Base-by-base conservation (phyloP, 139 green algal species). In the Tetraselmis striata region DNA sequence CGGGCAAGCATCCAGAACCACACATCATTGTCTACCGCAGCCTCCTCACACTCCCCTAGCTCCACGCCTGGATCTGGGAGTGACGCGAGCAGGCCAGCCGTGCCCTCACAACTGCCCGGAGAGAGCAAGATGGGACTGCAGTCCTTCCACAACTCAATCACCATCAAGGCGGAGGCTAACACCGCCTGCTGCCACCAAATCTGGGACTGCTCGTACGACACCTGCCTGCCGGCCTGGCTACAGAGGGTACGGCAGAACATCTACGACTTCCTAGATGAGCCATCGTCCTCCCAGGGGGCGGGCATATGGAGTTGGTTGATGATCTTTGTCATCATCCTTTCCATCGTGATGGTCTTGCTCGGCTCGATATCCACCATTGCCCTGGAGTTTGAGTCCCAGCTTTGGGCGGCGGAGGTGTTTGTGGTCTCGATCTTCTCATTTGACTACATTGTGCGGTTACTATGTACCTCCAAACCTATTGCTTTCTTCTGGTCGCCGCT, bases 361-460 rank as follows among this genome's bases (percentile, higher is more conserved):
- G 45, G 45, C 45, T 67, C 45, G 11, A 67, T 67, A 18, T 67
- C 45, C 18, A 18, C 5, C 45, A 67, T 67, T 18, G 45, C 45
- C 18, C 5, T 67, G 45, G 45, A 67, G 45, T 67, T 67, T 67
- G 45, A 67, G 45, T 5, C 45, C 5, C 45, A 67, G 45, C 45
- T 67, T 5, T 67, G 45, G 45, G 77, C 23, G 27, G 31, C 87
- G 1, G 85, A 89, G 59, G 59, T 76, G 0, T 59, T 80, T 26
- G 83, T 76, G 28, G 79, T 89, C 31, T 75, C 80, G 28, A 81
- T 87, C 58, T 89, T 89, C 78, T 81, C 83, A 2, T 0, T 84
- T 28, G 85, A 89, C 32, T 89, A 89, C 67, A 22, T 85, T 5
- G 30, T 85, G 59, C 83, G 82, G 32, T 28, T 87, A 1, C 1